A percentile compares a stretch with the other conserved stretches of the same genome.
Evolutionary conservation across 2,329 filamentous ascomycete genomes (phyloP).

Genomic region (Fusarium sublunatum): DNA sequence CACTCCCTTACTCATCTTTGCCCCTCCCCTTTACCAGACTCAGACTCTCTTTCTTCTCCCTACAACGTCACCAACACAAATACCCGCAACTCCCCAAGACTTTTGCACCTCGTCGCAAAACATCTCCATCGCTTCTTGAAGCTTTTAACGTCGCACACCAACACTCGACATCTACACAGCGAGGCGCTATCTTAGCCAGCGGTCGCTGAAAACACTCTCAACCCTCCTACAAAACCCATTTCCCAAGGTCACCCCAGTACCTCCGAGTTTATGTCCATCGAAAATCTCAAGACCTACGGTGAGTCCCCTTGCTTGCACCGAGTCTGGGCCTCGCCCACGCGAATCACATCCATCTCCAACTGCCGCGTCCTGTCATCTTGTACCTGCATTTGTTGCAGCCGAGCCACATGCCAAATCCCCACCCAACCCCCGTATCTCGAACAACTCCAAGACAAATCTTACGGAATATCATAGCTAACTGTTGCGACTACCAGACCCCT

Average conservation of each 20-base stretch:
- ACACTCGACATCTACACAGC: slow-evolving; percentile 50
- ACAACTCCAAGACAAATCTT: background rate
- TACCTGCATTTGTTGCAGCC: slow-evolving; percentile 44
- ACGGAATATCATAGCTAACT: slow-evolving; percentile 13
- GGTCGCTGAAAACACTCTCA: slow-evolving; percentile 60
- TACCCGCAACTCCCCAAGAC: slow-evolving; percentile 33
- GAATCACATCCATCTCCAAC: background rate
- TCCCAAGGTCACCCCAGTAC: slow-evolving; percentile 68
- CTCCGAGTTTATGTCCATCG: slow-evolving; percentile 97
- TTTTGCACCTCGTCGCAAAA: slow-evolving; percentile 37
- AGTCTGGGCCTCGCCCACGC: background rate
- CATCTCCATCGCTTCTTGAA: slow-evolving; percentile 8
- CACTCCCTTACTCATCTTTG: slow-evolving; percentile 40
- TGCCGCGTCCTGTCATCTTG: slow-evolving; percentile 17
- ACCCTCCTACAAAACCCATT: slow-evolving; percentile 60
- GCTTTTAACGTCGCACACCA: background rate
- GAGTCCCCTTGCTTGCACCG: slow-evolving; percentile 54
- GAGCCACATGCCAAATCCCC: slow-evolving; percentile 36
- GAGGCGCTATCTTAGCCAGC: slow-evolving; percentile 61
- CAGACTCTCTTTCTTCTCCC: slow-evolving; percentile 29
- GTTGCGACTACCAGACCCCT: slow-evolving; percentile 79
- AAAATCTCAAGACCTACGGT: slow-evolving; percentile 98
- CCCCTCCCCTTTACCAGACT: slow-evolving; percentile 33
- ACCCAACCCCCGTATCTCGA: slow-evolving; percentile 20
- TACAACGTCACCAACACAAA: slow-evolving; percentile 44